Evolutionary conservation across 164 flowering plant species (phyloP), one percentile per base, ranked within the genome.

Genomic region (Magnolia sinica): DNA sequence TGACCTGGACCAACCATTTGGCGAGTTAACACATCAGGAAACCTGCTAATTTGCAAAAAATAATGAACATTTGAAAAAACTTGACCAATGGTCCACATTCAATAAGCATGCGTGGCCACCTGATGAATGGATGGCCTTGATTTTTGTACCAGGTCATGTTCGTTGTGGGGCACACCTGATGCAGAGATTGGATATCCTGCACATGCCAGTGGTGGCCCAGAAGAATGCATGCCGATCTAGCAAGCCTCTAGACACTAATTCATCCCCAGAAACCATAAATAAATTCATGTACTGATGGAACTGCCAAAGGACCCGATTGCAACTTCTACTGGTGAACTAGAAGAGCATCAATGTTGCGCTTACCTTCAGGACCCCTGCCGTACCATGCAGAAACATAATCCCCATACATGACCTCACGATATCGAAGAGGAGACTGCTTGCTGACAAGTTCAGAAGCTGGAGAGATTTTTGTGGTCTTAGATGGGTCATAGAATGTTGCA

Each of bases 361-460:
- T 96, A 11, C 99, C 99, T 74, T 90, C 94, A 0, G 98, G 99
- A 7, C 99, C 99, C 78, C 91, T 91, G 19, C 92, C 83, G 75
- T 96, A 96, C 98, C 99, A 96, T 22, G 96, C 86, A 3, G 93
- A 87, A 51, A 92, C 91, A 82, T 91, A 92, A 51, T 94, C 94
- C 10, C 95, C 94, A 81, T 96, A 96, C 7, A 82, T 23, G 67
- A 92, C 89, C 22, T 83, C 83, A 0, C 79, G 83, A 76, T 89
- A 96, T n/a, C 77, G 78, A 16, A 85, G 79, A 19, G 81, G 89
- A 45, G 74, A 81, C 59, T 83, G 78, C 45, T 82, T 70, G 55
- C 69, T 84, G 22, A 87, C 64, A 70, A 93, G 92, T 74, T 87
- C 78, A 5, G 87, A 29, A 75, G 86, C 90, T 23, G 99, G 96